phyloP scores from a whole-genome alignment of 768 basidiomycete species.

The Boletus subcaerulescens region DNA sequence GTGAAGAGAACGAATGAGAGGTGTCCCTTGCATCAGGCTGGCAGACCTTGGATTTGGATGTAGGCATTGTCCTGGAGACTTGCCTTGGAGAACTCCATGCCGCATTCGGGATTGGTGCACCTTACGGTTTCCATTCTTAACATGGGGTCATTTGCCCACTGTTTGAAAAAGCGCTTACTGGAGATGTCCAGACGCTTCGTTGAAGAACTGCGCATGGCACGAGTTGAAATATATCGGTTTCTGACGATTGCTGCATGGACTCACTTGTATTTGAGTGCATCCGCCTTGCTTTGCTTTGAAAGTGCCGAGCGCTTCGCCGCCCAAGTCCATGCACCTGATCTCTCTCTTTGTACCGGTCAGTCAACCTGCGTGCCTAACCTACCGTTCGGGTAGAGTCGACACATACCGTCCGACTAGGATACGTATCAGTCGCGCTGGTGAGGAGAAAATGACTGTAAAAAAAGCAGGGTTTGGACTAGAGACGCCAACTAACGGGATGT shows the following conservation, averaged over 20 bases:
- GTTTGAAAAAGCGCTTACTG: constrained; percentile 28
- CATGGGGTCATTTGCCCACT: neutral
- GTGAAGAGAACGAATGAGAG: neutral
- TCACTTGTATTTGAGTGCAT: constrained; percentile 42
- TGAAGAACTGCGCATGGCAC: constrained; percentile 34
- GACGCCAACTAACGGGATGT: constrained; percentile 37
- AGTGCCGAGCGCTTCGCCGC: constrained; percentile 37
- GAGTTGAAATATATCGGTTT: constrained; percentile 3
- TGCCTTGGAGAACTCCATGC: constrained; percentile 40
- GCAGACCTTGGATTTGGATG: constrained; percentile 40
- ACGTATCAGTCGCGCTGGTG: constrained; percentile 30
- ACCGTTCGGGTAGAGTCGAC: neutral
- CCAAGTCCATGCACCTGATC: constrained; percentile 44
- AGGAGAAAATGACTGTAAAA: constrained; percentile 14
- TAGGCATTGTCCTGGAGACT: constrained; percentile 39
- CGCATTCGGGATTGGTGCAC: constrained; percentile 40
- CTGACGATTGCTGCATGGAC: constrained; percentile 3
- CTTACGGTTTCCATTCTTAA: constrained; percentile 18
- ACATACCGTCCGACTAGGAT: constrained; percentile 35
- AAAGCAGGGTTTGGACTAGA: constrained; percentile 4
- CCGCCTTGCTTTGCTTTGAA: constrained; percentile 41
- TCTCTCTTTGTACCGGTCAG: constrained; percentile 31
- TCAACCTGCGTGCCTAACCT: constrained; percentile 7
- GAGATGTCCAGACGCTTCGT: constrained; percentile 35
- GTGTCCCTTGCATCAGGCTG: constrained; percentile 22